A percentile compares a stretch with the other conserved stretches of the same genome.
Conservation (phyloP, 164 flowering plant genomes). For the Macadamia tetraphylla region DNA sequence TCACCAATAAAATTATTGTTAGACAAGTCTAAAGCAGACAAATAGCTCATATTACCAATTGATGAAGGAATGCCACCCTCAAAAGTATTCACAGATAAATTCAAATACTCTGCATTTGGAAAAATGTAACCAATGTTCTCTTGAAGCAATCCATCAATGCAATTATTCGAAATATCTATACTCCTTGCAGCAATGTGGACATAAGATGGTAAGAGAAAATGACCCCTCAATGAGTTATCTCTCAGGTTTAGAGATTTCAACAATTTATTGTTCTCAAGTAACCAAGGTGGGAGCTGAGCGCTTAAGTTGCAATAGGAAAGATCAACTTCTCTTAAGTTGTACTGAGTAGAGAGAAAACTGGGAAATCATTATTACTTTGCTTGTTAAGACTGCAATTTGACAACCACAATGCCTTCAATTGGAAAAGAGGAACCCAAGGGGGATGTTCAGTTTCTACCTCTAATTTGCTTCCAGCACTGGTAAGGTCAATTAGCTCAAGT, state of each 20-base stretch:
- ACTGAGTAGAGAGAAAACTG: conserved; percentile 2
- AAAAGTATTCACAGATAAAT: background rate
- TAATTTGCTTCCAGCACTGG: background rate
- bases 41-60: background rate
- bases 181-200: too few relatives aligned
- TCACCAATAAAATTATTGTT: conserved; percentile 1
- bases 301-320: conserved; percentile 7
- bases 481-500: background rate
- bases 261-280: background rate
- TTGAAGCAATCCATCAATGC: background rate
- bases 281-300: conserved; percentile 5
- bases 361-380: background rate
- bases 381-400: conserved; percentile 4
- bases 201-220: background rate
- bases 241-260: background rate
- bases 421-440: conserved; percentile 6
- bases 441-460: conserved; percentile 4
- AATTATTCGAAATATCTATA: background rate
- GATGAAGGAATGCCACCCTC: background rate
- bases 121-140: background rate
- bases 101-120: background rate
- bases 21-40: background rate
- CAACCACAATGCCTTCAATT: background rate
- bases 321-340: conserved; percentile 1
- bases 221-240: background rate